Evolutionary conservation across 2,329 filamentous ascomycete species (phyloP).

Genomic region (Aspergillus intermedius): DNA sequence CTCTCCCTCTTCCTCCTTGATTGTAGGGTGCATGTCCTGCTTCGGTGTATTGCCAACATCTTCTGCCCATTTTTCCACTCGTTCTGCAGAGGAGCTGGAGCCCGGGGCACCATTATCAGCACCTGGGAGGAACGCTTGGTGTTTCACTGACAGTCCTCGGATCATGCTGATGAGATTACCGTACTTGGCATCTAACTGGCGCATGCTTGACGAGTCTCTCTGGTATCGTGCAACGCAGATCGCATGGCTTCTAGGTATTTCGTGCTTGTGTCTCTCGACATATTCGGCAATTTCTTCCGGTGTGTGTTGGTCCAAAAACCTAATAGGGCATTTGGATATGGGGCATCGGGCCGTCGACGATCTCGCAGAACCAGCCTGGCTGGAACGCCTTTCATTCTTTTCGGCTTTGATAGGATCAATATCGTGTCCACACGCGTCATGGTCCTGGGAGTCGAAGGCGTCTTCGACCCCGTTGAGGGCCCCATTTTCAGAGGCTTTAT

Average conservation of each 20-base stretch:
- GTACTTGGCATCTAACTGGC: slow-evolving; percentile 88
- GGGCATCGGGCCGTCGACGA: slow-evolving; percentile 59
- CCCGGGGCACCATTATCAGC: slow-evolving; percentile 23
- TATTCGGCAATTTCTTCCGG: slow-evolving; percentile 90
- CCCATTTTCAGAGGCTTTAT: slow-evolving; percentile 34
- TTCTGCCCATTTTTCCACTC: slow-evolving; percentile 82
- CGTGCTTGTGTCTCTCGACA: slow-evolving; percentile 91
- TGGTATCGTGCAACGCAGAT: slow-evolving; percentile 87
- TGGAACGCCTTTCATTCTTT: slow-evolving; percentile 39
- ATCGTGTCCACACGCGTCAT: slow-evolving; percentile 46
- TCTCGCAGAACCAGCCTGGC: slow-evolving; percentile 32
- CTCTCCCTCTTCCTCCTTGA: slow-evolving; percentile 35
- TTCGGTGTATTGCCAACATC: slow-evolving; percentile 58
- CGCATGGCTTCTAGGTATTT: slow-evolving; percentile 87
- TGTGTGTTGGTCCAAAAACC: slow-evolving; percentile 84
- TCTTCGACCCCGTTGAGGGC: slow-evolving; percentile 33
- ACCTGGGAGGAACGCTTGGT: slow-evolving; percentile 75
- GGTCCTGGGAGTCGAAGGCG: slow-evolving; percentile 35
- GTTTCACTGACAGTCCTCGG: slow-evolving; percentile 76
- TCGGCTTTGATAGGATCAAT: slow-evolving; percentile 52
- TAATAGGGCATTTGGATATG: slow-evolving; percentile 74
- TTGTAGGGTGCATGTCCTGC: slow-evolving; percentile 25
- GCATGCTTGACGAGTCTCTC: slow-evolving; percentile 75
- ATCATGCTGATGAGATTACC: slow-evolving; percentile 92
- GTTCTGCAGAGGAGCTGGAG: slow-evolving; percentile 52